These are phyloP conservation scores for Penicillium italicum DNA, from an alignment of 2,329 filamentous ascomycete species.

Conservation along the genomic window DNA sequence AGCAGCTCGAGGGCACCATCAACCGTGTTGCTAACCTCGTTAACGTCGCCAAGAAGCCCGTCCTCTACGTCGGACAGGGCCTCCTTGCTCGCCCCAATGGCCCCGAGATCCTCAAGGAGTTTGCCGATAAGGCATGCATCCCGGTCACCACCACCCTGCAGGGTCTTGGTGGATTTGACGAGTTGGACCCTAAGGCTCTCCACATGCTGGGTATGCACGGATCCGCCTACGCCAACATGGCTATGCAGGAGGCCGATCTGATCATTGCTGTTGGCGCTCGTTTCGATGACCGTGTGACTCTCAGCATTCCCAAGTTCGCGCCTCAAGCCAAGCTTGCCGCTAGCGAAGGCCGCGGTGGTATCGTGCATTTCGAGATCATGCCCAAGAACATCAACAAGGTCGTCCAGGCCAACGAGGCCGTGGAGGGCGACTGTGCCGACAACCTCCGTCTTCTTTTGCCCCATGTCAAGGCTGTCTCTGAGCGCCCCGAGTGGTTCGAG, in stretches of 20 bases:
- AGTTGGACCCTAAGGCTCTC: constrained; percentile 87
- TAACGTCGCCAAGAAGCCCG: constrained; percentile 85
- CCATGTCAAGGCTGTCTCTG: constrained; percentile 59
- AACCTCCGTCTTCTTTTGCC: constrained; percentile 77
- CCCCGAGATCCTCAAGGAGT: constrained; percentile 71
- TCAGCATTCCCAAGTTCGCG: constrained; percentile 78
- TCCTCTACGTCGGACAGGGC: constrained; percentile 93
- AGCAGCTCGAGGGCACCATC: constrained; percentile 71
- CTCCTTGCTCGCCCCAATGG: constrained; percentile 77
- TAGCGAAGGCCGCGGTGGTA: constrained; percentile 80
- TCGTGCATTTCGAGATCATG: constrained; percentile 97
- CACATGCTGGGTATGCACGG: constrained; percentile 99
- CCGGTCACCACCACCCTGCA: constrained; percentile 96
- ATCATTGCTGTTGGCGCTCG: constrained; percentile 91
- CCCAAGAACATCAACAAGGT: constrained; percentile 99
- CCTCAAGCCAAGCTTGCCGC: constrained; percentile 83
- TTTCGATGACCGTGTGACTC: constrained; percentile 94
- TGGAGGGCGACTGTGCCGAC: constrained; percentile 83
- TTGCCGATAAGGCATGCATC: constrained; percentile 86
- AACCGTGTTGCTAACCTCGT: constrained; percentile 74
- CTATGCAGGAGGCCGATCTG: constrained; percentile 93
- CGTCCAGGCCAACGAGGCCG: constrained; percentile 89
- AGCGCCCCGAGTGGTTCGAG: constrained; percentile 79
- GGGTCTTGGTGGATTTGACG: constrained; percentile 86
- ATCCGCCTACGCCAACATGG: constrained; percentile 94